A percentile compares a stretch with the other conserved stretches of the same genome.
Evolutionary conservation across 768 basidiomycete species (phyloP).

Genomic region (Trametes punicea): DNA sequence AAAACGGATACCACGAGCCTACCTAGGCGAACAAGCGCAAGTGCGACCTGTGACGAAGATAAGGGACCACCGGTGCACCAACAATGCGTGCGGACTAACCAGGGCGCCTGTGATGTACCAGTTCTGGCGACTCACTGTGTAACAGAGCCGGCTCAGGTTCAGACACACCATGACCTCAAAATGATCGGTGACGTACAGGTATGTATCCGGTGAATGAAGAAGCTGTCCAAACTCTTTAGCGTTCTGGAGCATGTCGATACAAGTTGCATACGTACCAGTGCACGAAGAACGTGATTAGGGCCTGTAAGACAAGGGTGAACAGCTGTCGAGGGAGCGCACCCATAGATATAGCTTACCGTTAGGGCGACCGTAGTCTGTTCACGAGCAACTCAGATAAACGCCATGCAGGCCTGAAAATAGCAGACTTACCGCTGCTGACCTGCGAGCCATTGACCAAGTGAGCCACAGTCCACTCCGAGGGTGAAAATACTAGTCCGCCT

Average conservation of each 20-base stretch:
- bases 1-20: neutral
- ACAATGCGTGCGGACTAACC: neutral
- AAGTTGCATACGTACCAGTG: slow-evolving; percentile 19
- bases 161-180: neutral
- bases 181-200: slow-evolving; percentile 22
- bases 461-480: too few relatives aligned
- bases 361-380: slow-evolving; percentile 12
- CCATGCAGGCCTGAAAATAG: neutral
- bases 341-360: neutral
- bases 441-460: too few relatives aligned
- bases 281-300: slow-evolving; percentile 23
- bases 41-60: neutral
- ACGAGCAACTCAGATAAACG: neutral
- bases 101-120: slow-evolving; percentile 13
- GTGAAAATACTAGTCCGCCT: too few relatives aligned
- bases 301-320: slow-evolving; percentile 6
- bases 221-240: slow-evolving; percentile 6
- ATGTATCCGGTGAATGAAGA: slow-evolving; percentile 19
- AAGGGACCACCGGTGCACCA: neutral
- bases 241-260: too few relatives aligned
- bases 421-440: slow-evolving; percentile 17
- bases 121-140: slow-evolving; percentile 23
- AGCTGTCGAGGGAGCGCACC: too few relatives aligned
- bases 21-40: slow-evolving; percentile 13
- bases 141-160: neutral